Percentiles rank a stretch among this genome's conserved stretches.
phyloP scores from a whole-genome alignment of 257 asterid species.

The Solanum sejunctum region DNA sequence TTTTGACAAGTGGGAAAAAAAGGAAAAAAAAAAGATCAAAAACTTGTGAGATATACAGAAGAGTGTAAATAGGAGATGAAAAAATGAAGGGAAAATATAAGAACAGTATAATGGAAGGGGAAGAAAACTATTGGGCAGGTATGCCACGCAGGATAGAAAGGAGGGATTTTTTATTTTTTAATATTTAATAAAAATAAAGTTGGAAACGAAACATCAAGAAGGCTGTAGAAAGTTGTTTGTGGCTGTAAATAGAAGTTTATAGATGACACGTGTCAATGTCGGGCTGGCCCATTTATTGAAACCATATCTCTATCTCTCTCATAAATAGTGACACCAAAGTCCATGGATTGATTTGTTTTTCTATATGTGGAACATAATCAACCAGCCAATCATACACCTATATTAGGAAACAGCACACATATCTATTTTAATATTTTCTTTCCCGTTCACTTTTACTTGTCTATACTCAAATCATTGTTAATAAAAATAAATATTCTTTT shows the following conservation, averaged over 20 bases:
- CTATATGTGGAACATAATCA: slow-evolving; percentile 11
- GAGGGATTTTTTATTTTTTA: neutral
- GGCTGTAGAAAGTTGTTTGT: slow-evolving; percentile 28
- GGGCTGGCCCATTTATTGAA: neutral
- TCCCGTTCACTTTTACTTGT: too few relatives aligned
- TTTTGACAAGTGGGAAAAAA: neutral
- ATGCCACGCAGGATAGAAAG: slow-evolving; percentile 33
- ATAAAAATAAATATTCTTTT: too few relatives aligned
- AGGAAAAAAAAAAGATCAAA: neutral
- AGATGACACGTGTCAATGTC: slow-evolving; percentile 35
- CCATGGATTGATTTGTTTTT: neutral
- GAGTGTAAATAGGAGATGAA: neutral
- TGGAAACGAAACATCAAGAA: slow-evolving; percentile 31
- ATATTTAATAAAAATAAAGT: neutral
- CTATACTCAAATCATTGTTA: too few relatives aligned
- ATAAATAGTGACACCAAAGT: neutral
- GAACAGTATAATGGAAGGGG: neutral
- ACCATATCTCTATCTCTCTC: neutral
- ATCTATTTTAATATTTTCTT: neutral
- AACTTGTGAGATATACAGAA: neutral
- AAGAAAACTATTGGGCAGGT: neutral
- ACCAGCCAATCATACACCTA: slow-evolving; percentile 3
- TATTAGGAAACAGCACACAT: neutral
- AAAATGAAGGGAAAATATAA: slow-evolving; percentile 8
- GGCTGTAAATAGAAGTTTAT: slow-evolving; percentile 30